Percentiles rank a stretch among this genome's conserved stretches.
phyloP scores from a whole-genome alignment of 129 eudicot genomes.

The Chrysanthemum lavandulifolium region DNA sequence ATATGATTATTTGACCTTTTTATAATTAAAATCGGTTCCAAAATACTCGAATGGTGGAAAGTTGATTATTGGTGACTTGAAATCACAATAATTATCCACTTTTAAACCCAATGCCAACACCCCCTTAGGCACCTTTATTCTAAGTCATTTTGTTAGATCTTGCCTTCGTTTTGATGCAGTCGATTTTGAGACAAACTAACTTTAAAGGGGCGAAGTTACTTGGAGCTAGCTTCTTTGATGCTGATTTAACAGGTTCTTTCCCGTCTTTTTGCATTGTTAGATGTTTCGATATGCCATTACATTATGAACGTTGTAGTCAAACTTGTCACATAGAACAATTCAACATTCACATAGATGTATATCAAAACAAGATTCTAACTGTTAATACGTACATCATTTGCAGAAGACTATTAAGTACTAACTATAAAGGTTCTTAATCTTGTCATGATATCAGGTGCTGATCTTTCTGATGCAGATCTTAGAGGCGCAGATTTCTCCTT shows the following conservation, averaged over 20 bases:
- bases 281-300: neutral
- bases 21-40: no score
- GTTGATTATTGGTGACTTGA: neutral
- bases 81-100: no score
- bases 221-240: constrained; percentile 99
- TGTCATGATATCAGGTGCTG: constrained; percentile 69
- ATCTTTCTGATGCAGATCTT: constrained; percentile 94
- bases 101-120: no score
- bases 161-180: constrained; percentile 40
- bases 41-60: no score
- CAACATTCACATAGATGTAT: neutral
- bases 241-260: constrained; percentile 87
- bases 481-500: constrained; percentile 97
- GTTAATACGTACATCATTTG: neutral
- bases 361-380: neutral
- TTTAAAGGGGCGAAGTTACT: constrained; percentile 81
- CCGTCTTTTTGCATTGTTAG: neutral
- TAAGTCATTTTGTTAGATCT: no score
- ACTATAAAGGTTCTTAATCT: neutral
- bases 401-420: neutral
- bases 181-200: constrained; percentile 88
- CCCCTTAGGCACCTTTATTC: no score
- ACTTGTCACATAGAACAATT: neutral
- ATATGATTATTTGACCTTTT: no score
- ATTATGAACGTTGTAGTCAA: neutral